These are phyloP conservation scores for Tephrocybe sp. DNA, from an alignment of 768 basidiomycete species.

Conservation along the genomic window DNA sequence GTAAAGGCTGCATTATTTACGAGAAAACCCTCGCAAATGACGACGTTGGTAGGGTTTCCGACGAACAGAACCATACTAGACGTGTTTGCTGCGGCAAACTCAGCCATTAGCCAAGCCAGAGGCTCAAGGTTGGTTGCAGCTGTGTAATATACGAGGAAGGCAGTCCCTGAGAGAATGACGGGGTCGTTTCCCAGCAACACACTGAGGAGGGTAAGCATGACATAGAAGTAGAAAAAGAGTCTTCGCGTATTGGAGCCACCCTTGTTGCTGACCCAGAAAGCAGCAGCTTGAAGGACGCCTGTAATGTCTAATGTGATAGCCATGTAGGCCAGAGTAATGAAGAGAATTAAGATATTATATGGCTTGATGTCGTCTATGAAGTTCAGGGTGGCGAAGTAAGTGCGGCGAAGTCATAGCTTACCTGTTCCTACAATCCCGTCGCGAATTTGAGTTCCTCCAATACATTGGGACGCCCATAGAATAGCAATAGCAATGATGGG, in stretches of 20 bases:
- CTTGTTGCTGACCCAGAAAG: constrained; percentile 85
- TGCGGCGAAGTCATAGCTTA: constrained; percentile 18
- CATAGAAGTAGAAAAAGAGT: constrained; percentile 80
- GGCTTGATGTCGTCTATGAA: constrained; percentile 80
- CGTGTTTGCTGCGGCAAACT: constrained; percentile 80
- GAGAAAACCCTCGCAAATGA: constrained; percentile 83
- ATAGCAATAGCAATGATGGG: constrained; percentile 47
- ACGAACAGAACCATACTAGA: constrained; percentile 76
- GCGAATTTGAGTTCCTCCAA: constrained; percentile 49
- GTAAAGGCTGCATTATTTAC: constrained; percentile 80
- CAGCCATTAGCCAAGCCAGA: constrained; percentile 68
- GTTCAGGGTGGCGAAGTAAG: not conserved
- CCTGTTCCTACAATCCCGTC: constrained; percentile 64
- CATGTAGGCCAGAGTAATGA: constrained; percentile 91
- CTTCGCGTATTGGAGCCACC: constrained; percentile 72
- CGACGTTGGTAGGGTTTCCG: constrained; percentile 93
- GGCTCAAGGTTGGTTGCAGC: constrained; percentile 56
- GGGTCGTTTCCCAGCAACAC: constrained; percentile 90
- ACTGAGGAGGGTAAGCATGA: constrained; percentile 78
- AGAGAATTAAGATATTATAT: constrained; percentile 91
- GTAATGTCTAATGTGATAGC: constrained; percentile 89
- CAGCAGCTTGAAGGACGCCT: constrained; percentile 82
- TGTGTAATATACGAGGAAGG: constrained; percentile 89
- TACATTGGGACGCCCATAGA: constrained; percentile 49
- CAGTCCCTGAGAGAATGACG: constrained; percentile 88